Evolutionary conservation across 352 stramenopile species (phyloP), one percentile per base, ranked within the genome.

Genomic region (Globisporangium nagaii): DNA sequence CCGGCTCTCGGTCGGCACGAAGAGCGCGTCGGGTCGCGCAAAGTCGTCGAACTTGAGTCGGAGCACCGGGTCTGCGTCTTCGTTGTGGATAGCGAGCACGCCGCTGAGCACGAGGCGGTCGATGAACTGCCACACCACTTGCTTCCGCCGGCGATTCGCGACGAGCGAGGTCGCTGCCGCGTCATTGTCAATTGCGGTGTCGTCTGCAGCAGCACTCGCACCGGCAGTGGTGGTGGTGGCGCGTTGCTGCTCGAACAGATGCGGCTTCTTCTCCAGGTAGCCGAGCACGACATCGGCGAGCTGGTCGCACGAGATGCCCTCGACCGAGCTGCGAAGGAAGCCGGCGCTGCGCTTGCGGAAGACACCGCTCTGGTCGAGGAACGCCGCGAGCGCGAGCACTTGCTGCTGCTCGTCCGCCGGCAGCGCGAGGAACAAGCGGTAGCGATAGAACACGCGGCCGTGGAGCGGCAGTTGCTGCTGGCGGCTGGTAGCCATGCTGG

Each of bases 71-170:
- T 58, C 52, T 20, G 35, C n/a, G 1, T n/a, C 36, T 42, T 58
- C 52, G 40, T 36, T 10, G 52, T 52, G 4, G 30, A 58, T 40
- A 19, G 28, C 20, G 7, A 58, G 40, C 19, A 58, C 32, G 42
- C 40, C 40, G 31, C 52, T 58, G 13, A 51, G 42, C 20, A 58
- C 41, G 20, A 58, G 42, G 3, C 20, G 15, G 24, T 58, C 52
- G 4, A 58, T 19, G 32, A 51, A 37, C 49, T 30, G 35, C 49
- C 49, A 47, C 24, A 25, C 35, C 9, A 48, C 39, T 3, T 42
- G 36, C 36, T 13, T 42, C 2, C 36, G 36, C n/a, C 36, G n/a
- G 4, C 36, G 36, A 13, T 7, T 42, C n/a, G 36, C 36, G n/a
- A 42, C 36, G n/a, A 42, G n/a, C n/a, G n/a, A 20, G n/a, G 25